Percentiles rank a stretch among this genome's conserved stretches.
Evolutionary conservation across 176 grass and related monocot genomes (phyloP).

Genomic region (Calamus simplicifolius): DNA sequence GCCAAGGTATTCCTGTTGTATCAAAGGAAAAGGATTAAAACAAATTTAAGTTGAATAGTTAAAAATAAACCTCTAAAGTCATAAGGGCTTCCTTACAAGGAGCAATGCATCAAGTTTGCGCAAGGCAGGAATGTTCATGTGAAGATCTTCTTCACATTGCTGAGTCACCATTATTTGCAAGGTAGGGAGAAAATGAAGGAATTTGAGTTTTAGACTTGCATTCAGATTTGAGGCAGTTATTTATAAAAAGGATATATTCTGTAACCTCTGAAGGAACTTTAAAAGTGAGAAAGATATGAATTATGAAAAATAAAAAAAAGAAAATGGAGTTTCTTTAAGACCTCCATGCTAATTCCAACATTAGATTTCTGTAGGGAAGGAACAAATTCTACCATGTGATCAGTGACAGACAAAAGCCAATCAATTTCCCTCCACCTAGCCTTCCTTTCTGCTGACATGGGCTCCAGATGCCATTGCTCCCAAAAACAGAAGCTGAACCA

Average conservation of each 20-base stretch:
- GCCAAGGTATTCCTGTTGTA: slow-evolving; percentile 78
- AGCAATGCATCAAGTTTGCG: slow-evolving; percentile 80
- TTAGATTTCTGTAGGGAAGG: slow-evolving; percentile 48
- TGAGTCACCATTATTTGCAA: slow-evolving; percentile 74
- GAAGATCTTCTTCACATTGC: slow-evolving; percentile 74
- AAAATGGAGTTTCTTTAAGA: slow-evolving; percentile 1
- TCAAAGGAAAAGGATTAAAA: background rate
- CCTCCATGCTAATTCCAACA: slow-evolving; percentile 72
- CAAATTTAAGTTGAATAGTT: too few relatives aligned
- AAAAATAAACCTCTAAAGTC: background rate
- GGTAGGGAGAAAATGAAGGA: background rate
- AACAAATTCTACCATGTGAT: slow-evolving; percentile 85
- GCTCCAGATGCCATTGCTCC: slow-evolving; percentile 64
- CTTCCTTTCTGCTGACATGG: slow-evolving; percentile 65
- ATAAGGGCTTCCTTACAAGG: slow-evolving; percentile 34
- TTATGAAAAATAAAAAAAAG: background rate
- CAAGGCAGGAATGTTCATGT: slow-evolving; percentile 76
- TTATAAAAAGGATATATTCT: too few relatives aligned
- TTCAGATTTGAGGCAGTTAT: too few relatives aligned
- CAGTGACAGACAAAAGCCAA: slow-evolving; percentile 77
- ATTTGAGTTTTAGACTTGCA: background rate
- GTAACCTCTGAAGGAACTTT: too few relatives aligned
- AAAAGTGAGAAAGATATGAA: too few relatives aligned
- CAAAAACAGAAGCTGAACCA: slow-evolving; percentile 77
- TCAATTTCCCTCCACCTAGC: slow-evolving; percentile 73